phyloP scores from a whole-genome alignment of 2,329 filamentous ascomycete species.

The Trichoderma gracile region DNA sequence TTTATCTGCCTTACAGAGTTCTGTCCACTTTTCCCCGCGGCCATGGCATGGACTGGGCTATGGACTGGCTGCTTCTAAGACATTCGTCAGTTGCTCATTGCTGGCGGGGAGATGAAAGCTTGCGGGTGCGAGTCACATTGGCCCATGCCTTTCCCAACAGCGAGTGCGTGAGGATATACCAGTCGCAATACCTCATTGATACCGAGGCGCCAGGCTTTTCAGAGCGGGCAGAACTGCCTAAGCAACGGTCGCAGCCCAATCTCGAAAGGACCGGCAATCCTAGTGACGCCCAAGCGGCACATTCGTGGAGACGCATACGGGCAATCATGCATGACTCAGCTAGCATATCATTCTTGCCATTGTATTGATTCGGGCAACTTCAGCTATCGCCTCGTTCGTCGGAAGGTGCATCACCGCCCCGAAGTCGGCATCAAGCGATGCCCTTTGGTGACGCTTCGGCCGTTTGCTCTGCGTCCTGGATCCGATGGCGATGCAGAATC shows the following conservation, averaged over 20 bases:
- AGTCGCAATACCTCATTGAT: background rate
- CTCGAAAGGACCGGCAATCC: background rate
- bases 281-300: background rate
- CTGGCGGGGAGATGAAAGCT: slow-evolving; percentile 2
- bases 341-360: background rate
- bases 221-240: slow-evolving; percentile 10
- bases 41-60: background rate
- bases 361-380: background rate
- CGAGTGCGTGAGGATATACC: background rate
- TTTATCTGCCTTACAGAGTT: background rate
- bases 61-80: background rate
- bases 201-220: slow-evolving; percentile 10
- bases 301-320: too few relatives aligned
- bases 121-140: background rate
- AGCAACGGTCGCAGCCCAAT: slow-evolving; percentile 14
- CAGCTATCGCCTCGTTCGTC: slow-evolving; percentile 13
- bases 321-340: slow-evolving; percentile 11
- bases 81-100: background rate
- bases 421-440: background rate
- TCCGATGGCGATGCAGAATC: background rate
- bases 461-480: background rate
- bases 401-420: background rate
- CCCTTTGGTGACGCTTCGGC: background rate
- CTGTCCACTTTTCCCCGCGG: background rate
- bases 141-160: background rate